A percentile compares a stretch with the other conserved stretches of the same genome.
These are phyloP conservation scores for Cicer bijugum DNA, from an alignment of 306 rosid species.

Conservation along the genomic window DNA sequence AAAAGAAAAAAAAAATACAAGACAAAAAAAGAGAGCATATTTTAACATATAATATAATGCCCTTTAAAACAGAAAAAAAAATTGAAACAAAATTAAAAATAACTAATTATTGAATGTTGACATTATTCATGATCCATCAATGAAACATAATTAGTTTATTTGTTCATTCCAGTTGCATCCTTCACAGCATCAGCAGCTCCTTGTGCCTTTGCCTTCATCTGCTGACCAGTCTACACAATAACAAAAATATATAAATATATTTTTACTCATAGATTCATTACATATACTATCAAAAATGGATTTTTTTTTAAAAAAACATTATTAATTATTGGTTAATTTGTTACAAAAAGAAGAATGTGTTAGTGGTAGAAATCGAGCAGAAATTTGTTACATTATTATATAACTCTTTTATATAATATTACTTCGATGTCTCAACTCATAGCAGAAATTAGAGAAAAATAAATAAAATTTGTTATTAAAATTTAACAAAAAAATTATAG, in stretches of 20 bases:
- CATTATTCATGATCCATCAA: neutral
- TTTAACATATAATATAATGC: slow-evolving; percentile 24
- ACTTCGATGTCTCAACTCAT: no score
- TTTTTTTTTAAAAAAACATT: no score
- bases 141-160: slow-evolving; percentile 37
- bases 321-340: no score
- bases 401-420: no score
- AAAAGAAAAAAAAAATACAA: neutral
- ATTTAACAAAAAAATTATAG: no score
- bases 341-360: no score
- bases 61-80: neutral
- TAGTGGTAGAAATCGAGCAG: no score
- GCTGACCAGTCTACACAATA: slow-evolving; percentile 52
- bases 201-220: slow-evolving; percentile 51
- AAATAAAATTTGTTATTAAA: no score
- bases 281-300: neutral
- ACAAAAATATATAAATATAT: neutral
- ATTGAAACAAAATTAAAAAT: neutral
- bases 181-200: slow-evolving; percentile 60
- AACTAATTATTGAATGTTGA: neutral
- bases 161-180: slow-evolving; percentile 63
- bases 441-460: no score
- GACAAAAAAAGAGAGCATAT: neutral
- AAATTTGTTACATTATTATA: no score
- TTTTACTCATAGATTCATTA: neutral